A percentile compares a stretch with the other conserved stretches of the same genome.
Conservation (phyloP, 2,329 filamentous ascomycete genomes). For the Pestalotiopsis sp. region DNA sequence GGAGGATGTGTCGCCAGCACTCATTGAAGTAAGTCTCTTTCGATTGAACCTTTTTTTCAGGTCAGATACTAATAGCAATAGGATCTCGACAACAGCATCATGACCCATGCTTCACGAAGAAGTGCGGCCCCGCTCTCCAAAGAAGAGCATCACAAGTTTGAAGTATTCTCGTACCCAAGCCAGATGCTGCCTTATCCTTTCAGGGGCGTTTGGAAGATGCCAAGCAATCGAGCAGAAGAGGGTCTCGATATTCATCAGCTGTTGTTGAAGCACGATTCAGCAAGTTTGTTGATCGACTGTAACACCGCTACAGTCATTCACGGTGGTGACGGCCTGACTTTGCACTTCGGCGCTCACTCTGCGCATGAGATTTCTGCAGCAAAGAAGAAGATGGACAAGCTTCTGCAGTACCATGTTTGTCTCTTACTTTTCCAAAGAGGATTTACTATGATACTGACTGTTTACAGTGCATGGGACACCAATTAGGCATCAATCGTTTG, state of each 20-base stretch:
- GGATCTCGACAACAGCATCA: constrained; percentile 5
- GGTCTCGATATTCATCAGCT: constrained; percentile 7
- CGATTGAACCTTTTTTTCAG: not conserved
- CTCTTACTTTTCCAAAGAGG: not conserved
- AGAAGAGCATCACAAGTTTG: constrained; percentile 3
- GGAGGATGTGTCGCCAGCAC: constrained; percentile 1
- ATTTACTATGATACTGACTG: not conserved
- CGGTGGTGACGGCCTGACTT: constrained; percentile 6
- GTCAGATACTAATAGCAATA: not conserved
- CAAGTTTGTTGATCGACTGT: not conserved
- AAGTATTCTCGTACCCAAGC: constrained; percentile 10
- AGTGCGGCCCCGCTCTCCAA: not conserved
- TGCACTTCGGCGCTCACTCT: constrained; percentile 11
- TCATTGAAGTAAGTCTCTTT: not conserved
- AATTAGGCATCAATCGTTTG: not conserved
- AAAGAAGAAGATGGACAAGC: constrained; percentile 8
- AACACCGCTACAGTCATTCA: constrained; percentile 6
- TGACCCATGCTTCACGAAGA: constrained; percentile 8
- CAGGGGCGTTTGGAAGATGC: constrained; percentile 9
- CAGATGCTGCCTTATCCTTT: constrained; percentile 1
- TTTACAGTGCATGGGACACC: not conserved
- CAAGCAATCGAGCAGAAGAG: not conserved
- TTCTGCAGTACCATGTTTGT: constrained; percentile 13
- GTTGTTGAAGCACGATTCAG: not conserved
- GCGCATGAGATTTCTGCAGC: not conserved